Evolutionary conservation across 441 rosid species (phyloP).

Genomic region (Lepidium campestre): DNA sequence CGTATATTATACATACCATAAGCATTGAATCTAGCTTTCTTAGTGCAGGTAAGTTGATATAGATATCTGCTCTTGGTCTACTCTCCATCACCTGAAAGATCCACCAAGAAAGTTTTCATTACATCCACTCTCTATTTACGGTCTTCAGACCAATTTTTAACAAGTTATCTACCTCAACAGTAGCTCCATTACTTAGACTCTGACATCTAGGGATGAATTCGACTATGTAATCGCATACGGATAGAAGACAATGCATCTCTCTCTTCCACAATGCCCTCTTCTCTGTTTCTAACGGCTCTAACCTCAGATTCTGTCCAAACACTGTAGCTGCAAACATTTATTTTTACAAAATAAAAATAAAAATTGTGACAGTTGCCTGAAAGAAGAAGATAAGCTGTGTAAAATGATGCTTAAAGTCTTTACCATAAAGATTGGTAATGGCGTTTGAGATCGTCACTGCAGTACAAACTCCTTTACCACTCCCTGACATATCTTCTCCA

Average conservation of each 20-base stretch:
- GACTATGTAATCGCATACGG: slow-evolving; percentile 57
- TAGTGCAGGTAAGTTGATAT: slow-evolving; percentile 64
- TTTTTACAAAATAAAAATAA: neutral
- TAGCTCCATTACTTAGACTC: slow-evolving; percentile 39
- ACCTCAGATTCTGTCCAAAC: slow-evolving; percentile 59
- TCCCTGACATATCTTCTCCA: slow-evolving; percentile 77
- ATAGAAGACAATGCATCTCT: slow-evolving; percentile 60
- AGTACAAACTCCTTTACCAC: slow-evolving; percentile 77
- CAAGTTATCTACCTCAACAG: slow-evolving; percentile 41
- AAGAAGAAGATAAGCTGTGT: neutral
- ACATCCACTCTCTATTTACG: neutral
- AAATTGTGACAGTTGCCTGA: neutral
- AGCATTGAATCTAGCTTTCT: slow-evolving; percentile 67
- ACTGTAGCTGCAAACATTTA: slow-evolving; percentile 45
- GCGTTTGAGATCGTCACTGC: slow-evolving; percentile 68
- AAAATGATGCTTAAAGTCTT: neutral
- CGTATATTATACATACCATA: slow-evolving; percentile 24
- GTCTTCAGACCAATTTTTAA: neutral
- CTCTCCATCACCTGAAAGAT: slow-evolving; percentile 50
- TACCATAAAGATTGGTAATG: slow-evolving; percentile 74
- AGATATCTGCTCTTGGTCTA: slow-evolving; percentile 59
- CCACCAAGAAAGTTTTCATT: neutral
- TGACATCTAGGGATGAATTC: slow-evolving; percentile 47
- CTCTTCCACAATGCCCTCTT: slow-evolving; percentile 62
- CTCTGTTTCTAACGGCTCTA: slow-evolving; percentile 55